Base-by-base conservation (phyloP, 2,329 filamentous ascomycete species). In the Beauveria rudraprayagi region DNA sequence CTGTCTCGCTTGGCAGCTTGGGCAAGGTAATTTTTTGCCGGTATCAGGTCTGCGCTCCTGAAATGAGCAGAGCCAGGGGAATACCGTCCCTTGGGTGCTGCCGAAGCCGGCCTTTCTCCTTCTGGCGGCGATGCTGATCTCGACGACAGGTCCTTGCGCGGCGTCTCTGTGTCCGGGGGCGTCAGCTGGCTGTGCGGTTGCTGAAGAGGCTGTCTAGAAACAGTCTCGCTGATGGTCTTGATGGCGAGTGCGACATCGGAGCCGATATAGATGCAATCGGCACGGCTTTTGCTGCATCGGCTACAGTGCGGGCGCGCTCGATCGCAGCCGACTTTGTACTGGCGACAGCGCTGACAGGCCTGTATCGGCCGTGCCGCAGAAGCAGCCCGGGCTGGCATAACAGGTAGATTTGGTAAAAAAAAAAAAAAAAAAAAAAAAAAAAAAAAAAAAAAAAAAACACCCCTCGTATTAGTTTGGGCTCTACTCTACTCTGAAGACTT, bases 291-390 rank as follows among this genome's bases (percentile, higher is more conserved):
- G 17, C 7, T 24, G 50, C 61, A 62, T 24, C 61, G 54, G 34
- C 56, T n/a, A 50, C 61, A 62, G 10, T 22, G 40, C 8, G 61
- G 61, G 10, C 44, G 40, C 19, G 48, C 30, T 22, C 41, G 47
- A 34, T 62, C 61, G 37, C 61, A 62, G 61, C 61, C 47, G 40
- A 62, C 54, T n/a, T 62, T 62, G 41, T 40, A 51, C 48, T 54
- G 47, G 54, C 61, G 61, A 40, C 61, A 62, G 9, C 61, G 55
- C 47, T 58, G 48, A 43, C 61, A 62, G 5, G 61, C 55, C 48
- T 51, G 43, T n/a, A 59, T 50, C 11, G 56, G 55, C 56, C 61
- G 46, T 40, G 22, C 48, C 16, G 24, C n/a, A 2, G 28, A 11
- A 17, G 37, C 22, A 34, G 34, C 48, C 43, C 26, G 26, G 7